Percentiles rank a stretch among this genome's conserved stretches.
Conservation (phyloP, 306 rosid genomes). For the Begonia masoniana region DNA sequence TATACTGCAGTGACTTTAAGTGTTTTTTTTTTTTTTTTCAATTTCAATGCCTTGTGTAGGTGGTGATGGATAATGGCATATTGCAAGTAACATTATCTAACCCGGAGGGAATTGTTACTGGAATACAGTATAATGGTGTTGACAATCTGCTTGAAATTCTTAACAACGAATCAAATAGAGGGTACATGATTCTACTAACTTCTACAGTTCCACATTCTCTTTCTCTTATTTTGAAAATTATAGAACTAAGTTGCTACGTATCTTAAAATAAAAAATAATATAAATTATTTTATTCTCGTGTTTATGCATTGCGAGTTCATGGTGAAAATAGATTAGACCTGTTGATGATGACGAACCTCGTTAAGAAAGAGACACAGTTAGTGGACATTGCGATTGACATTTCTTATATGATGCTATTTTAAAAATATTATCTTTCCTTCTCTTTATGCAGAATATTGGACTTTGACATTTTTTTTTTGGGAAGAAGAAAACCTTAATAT, state of each 20-base stretch:
- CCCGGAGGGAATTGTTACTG: conserved; percentile 80
- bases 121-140: conserved; percentile 56
- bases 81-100: conserved; percentile 71
- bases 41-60: conserved; percentile 36
- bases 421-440: not conserved
- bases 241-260: not conserved
- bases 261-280: not conserved
- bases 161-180: conserved; percentile 68
- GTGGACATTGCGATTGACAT: not conserved
- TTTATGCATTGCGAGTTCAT: not conserved
- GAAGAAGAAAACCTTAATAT: no score
- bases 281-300: not conserved
- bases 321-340: not conserved
- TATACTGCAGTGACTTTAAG: conserved; percentile 7
- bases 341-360: not conserved
- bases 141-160: conserved; percentile 87
- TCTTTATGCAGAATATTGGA: not conserved
- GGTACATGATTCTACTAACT: conserved; percentile 28
- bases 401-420: not conserved
- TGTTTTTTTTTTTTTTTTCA: not conserved
- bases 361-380: not conserved
- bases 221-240: not conserved
- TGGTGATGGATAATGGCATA: conserved; percentile 89
- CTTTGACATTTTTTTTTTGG: no score
- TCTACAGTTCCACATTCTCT: conserved; percentile 3